A percentile compares a stretch with the other conserved stretches of the same genome.
phyloP scores from a whole-genome alignment of 2,329 filamentous ascomycete species.

The Onygenales sp. region DNA sequence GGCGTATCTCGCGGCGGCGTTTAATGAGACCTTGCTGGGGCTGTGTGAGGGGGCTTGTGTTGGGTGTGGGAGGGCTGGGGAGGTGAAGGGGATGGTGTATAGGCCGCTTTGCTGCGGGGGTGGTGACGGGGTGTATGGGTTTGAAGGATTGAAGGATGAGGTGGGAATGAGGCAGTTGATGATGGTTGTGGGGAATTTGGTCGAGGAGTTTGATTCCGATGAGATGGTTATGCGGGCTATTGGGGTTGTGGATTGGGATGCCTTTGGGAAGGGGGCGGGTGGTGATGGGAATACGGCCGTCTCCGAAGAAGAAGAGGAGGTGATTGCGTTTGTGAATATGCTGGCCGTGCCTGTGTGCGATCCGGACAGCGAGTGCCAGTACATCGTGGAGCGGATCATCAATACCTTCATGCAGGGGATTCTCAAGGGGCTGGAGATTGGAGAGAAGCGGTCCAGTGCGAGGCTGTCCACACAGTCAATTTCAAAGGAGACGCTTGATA shows the following conservation, averaged over 20 bases:
- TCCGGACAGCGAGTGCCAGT: conserved; percentile 4
- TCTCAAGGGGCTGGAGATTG: not conserved
- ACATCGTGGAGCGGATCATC: conserved; percentile 2
- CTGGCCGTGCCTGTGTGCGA: conserved; percentile 10
- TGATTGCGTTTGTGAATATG: conserved; percentile 5
- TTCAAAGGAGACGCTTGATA: not conserved
- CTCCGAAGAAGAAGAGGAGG: not conserved
- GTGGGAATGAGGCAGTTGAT: conserved; percentile 8
- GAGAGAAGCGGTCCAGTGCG: not conserved
- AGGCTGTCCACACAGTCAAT: not conserved
- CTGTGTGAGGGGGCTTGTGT: conserved; percentile 7
- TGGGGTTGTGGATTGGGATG: conserved; percentile 5
- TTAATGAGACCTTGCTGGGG: conserved; percentile 7
- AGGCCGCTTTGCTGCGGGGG: conserved; percentile 8
- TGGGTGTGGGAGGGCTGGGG: conserved; percentile 2
- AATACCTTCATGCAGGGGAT: conserved; percentile 1
- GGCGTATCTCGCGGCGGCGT: conserved; percentile 4
- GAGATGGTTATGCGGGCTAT: conserved; percentile 8
- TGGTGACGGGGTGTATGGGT: conserved; percentile 4
- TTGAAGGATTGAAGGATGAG: conserved; percentile 8
- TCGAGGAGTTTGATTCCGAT: conserved; percentile 5
- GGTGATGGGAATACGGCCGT: not conserved
- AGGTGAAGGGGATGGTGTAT: conserved; percentile 4
- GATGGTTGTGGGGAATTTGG: conserved; percentile 8
- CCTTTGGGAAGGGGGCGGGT: not conserved